Base-by-base conservation (phyloP, 2,329 filamentous ascomycete species). In the Cordyceps cateniannulata region DNA sequence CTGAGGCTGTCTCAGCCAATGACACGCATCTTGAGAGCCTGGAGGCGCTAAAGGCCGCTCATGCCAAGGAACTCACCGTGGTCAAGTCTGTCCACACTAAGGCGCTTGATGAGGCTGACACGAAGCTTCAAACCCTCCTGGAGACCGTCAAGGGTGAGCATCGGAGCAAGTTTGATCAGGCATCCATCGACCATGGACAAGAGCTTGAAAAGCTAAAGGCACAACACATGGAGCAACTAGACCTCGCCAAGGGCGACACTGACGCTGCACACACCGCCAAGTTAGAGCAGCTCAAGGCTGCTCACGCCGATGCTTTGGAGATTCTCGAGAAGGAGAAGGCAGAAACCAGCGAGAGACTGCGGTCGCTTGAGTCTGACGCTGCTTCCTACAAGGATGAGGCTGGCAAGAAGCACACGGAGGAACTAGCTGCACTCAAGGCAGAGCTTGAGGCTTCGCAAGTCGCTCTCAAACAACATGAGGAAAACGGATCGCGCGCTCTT, bases 381-480 rank as follows among this genome's bases (percentile, higher is more conserved):
- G 64, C 63, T 25, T 63, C 69, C 29, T 62, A 63, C 42, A 73
- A 73, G 65, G 68, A 75, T 20, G 35, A 55, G 47, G 35, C 55
- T n/a, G 48, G 49, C 12, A 62, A 59, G 50, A 69, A 70, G n/a
- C 70, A 77, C 64, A 66, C 69, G 7, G 66, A 70, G 14, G 74
- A 78, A 59, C 58, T 78, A 20, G 69, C 72, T 49, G 68, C 69
- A 25, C 64, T 75, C 49, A 71, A 72, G 58, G 61, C 69, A 8
- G 67, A 75, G 47, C 67, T 75, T 10, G 73, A 76, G 45, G 67
- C 70, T 12, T 64, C 73, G 42, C 79, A 78, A 55, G 70, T 71
- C 10, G 80, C 83, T 63, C 69, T 83, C 8, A 75, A 80, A 66
- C 75, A 78, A 64, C 70, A 78, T 7, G 75, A 79, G 53, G 70